Evolutionary conservation across 164 flowering plant species (phyloP), one percentile per base, ranked within the genome.

Genomic region (Nymphaea colorata): DNA sequence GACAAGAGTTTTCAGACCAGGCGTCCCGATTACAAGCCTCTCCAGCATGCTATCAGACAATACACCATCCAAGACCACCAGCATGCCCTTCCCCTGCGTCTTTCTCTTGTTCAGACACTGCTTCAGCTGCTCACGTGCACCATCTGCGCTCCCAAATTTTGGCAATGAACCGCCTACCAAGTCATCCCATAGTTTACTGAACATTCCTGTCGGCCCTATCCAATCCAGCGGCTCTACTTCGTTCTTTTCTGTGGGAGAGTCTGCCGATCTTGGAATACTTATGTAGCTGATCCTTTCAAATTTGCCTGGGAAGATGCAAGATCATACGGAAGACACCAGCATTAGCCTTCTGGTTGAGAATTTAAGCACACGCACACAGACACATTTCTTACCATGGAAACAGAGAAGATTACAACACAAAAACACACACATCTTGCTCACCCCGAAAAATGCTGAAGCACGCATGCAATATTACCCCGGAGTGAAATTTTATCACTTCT

Each of bases 51-150:
- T 71, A 15, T 75, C 70, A 0, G 77, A 77, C 82, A 83, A 82
- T 3, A 84, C 91, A 79, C 88, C 97, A 80, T 91, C 97, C 47
- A 91, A 67, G 64, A 91, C 83, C 61, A 91, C 71, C 43, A 88
- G 80, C 3, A 73, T 70, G 59, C 72, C 66, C 1, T 65, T 60
- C 42, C 0, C 36, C 16, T 61, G 15, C n/a, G 3, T 11, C 64
- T 61, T 4, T 36, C 41, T 61, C 8, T 17, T n/a, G 6, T 6
- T 6, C 6, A n/a, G 8, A 36, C 16, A n/a, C 6, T 11, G 16
- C 41, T 8, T n/a, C 16, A 61, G n/a, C 2, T 3, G 64, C n/a
- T 36, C 8, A 17, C 2, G 25, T 61, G 64, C 64, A n/a, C 16
- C 64, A 8, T 61, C 64, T 3, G 16, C 64, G 16, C 6, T 61